These are phyloP conservation scores for Hyaloscypha variabilis DNA, from an alignment of 495 filamentous ascomycete species.

Conservation along the genomic window DNA sequence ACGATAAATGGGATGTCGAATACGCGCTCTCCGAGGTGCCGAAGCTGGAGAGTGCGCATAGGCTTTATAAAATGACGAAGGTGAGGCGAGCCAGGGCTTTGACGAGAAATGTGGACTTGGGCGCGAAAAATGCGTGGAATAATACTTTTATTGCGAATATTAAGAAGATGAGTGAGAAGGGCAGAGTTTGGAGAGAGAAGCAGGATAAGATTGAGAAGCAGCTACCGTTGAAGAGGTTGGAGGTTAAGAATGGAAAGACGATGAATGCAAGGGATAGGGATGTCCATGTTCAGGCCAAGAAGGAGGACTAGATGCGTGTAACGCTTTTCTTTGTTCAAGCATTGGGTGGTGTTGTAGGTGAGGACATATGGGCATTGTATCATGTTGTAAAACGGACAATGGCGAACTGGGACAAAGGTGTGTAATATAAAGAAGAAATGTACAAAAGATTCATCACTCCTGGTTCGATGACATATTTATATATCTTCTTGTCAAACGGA, in stretches of 20 bases:
- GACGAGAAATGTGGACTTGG: slow-evolving; percentile 21
- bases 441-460: background rate
- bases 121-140: slow-evolving; percentile 39
- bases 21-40: slow-evolving; percentile 68
- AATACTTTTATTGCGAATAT: slow-evolving; percentile 46
- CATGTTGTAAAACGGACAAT: background rate
- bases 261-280: background rate
- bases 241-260: background rate
- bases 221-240: slow-evolving; percentile 18
- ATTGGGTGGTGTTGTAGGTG: background rate
- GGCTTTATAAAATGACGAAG: slow-evolving; percentile 53
- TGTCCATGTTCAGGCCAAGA: background rate
- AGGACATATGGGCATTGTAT: background rate
- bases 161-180: slow-evolving; percentile 43
- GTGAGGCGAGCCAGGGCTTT: slow-evolving; percentile 53
- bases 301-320: background rate
- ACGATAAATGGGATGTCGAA: slow-evolving; percentile 73
- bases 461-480: background rate
- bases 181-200: slow-evolving; percentile 49
- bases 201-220: slow-evolving; percentile 50
- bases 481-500: too few relatives aligned
- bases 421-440: background rate
- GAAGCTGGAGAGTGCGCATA: slow-evolving; percentile 36
- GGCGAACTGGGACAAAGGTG: background rate
- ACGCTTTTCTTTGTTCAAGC: background rate